Conservation (phyloP, 1,139 yeast genomes). For the Pichia sp. region DNA sequence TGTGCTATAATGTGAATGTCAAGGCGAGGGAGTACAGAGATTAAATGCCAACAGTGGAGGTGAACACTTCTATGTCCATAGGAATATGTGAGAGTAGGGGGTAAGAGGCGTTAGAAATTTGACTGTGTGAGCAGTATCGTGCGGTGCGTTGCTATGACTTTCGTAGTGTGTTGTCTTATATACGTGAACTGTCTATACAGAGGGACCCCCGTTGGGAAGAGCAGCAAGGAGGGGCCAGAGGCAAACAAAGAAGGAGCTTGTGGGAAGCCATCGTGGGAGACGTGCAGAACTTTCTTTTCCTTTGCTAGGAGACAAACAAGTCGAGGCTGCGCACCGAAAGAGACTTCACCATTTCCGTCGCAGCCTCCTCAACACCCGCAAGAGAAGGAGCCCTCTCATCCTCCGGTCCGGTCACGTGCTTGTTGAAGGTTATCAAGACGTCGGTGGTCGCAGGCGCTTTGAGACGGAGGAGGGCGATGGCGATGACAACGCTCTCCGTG, state of each 20-base stretch:
- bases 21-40: background rate
- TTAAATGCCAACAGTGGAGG: background rate
- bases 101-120: background rate
- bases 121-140: background rate
- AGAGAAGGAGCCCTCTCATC: background rate
- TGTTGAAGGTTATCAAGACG: conserved; percentile 8
- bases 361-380: conserved; percentile 1
- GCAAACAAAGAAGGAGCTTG: background rate
- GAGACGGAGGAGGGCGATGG: conserved; percentile 10
- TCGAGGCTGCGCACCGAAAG: conserved; percentile 1
- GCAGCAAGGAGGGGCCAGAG: too few relatives aligned
- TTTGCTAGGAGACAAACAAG: conserved; percentile 1
- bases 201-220: background rate
- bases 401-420: background rate
- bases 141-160: too few relatives aligned
- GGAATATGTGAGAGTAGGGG: background rate
- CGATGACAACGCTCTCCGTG: background rate
- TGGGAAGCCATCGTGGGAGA: background rate
- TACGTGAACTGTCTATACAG: background rate
- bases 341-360: conserved; percentile 2
- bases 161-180: background rate
- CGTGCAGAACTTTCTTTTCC: background rate
- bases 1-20: background rate
- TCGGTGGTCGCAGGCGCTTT: conserved; percentile 10
- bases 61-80: background rate